phyloP scores from a whole-genome alignment of 164 flowering plant genomes.

The Tinospora cordifolia region DNA sequence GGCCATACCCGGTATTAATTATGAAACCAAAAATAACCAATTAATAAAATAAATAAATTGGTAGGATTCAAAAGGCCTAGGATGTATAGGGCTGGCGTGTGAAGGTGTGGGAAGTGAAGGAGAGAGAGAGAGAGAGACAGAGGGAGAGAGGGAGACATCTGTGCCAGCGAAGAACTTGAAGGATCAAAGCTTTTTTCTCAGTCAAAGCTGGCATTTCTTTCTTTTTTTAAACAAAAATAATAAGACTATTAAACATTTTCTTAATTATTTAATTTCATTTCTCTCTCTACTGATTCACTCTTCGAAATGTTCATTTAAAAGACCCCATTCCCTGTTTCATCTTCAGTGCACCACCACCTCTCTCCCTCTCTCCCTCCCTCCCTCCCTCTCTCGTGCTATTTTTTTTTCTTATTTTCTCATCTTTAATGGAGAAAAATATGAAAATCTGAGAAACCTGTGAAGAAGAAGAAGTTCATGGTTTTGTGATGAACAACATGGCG shows the following conservation, averaged over 20 bases:
- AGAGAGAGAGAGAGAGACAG: slow-evolving; percentile 1
- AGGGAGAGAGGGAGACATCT: slow-evolving; percentile 21
- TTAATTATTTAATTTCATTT: background rate
- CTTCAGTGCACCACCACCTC: background rate
- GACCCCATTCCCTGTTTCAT: background rate
- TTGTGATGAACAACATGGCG: slow-evolving; percentile 33
- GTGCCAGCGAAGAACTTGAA: slow-evolving; percentile 73
- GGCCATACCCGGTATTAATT: slow-evolving; percentile 5
- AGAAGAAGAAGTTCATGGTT: slow-evolving; percentile 13
- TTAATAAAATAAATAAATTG: too few species aligned
- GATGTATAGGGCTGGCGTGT: background rate
- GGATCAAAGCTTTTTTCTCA: slow-evolving; percentile 48
- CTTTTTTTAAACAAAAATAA: background rate
- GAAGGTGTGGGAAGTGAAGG: background rate
- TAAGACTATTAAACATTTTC: background rate
- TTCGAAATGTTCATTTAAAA: slow-evolving; percentile 1
- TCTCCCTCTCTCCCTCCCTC: slow-evolving; percentile 12
- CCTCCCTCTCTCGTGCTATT: background rate
- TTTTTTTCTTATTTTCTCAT: background rate
- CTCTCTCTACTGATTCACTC: slow-evolving; percentile 3
- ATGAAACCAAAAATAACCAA: too few species aligned
- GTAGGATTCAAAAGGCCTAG: too few species aligned
- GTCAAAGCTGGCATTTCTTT: slow-evolving; percentile 48
- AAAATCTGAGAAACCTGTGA: background rate
- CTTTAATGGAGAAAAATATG: background rate